Percentiles rank a stretch among this genome's conserved stretches.
phyloP scores from a whole-genome alignment of 2,329 filamentous ascomycete genomes.

The Aspergillus pseudoterreus region DNA sequence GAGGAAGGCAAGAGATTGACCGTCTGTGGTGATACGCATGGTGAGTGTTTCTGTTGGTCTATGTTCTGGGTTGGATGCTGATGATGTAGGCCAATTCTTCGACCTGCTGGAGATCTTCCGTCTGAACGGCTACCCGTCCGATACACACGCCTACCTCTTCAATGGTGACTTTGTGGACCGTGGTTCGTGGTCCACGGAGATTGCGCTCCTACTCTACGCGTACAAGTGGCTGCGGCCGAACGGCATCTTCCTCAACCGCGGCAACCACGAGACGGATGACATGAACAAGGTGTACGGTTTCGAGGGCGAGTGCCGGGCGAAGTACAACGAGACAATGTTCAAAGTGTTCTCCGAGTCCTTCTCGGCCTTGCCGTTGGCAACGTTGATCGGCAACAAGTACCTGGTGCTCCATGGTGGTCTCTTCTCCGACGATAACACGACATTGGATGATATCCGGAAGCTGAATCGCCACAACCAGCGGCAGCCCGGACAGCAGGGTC shows the following conservation, averaged over 20 bases:
- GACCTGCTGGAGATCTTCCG: slow-evolving; percentile 95
- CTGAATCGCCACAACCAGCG: slow-evolving; percentile 85
- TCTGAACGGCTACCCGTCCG: slow-evolving; percentile 77
- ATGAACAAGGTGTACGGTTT: slow-evolving; percentile 99
- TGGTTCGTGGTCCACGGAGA: slow-evolving; percentile 97
- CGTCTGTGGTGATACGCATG: slow-evolving; percentile 96
- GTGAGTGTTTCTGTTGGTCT: slow-evolving; percentile 42
- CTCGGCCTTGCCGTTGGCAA: slow-evolving; percentile 87
- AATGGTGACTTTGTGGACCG: slow-evolving; percentile 98
- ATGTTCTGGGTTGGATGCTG: background rate
- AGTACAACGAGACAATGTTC: slow-evolving; percentile 94
- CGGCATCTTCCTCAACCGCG: slow-evolving; percentile 90
- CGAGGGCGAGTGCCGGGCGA: slow-evolving; percentile 95
- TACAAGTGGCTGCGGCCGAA: slow-evolving; percentile 93
- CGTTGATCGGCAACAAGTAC: slow-evolving; percentile 84
- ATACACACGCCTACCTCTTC: slow-evolving; percentile 91
- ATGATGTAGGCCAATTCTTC: slow-evolving; percentile 77
- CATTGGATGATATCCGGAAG: slow-evolving; percentile 89
- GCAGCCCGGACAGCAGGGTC: slow-evolving; percentile 84
- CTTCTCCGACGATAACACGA: slow-evolving; percentile 89
- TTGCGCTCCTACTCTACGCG: slow-evolving; percentile 86
- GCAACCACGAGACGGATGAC: slow-evolving; percentile 98
- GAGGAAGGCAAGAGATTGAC: slow-evolving; percentile 75
- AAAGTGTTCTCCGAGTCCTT: slow-evolving; percentile 98
- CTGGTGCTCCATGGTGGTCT: slow-evolving; percentile 91